Evolutionary conservation across 1,139 yeast genomes (phyloP).

Genomic region (Zygosaccharomyces pseudobailii): DNA sequence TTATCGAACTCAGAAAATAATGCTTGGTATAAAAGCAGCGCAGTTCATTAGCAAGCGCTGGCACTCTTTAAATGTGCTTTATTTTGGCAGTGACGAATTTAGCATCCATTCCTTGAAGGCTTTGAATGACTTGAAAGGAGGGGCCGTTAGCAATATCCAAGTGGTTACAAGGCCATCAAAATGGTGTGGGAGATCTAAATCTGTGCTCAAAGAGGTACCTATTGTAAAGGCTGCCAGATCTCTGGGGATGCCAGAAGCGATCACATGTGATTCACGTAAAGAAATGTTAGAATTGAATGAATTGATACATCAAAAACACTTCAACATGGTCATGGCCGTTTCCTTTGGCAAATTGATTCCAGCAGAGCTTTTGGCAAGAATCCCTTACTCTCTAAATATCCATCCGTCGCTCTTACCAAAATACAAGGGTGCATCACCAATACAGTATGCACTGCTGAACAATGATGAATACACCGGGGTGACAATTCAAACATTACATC

Average conservation of each 20-base stretch:
- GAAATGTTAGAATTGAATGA: constrained; percentile 46
- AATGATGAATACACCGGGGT: constrained; percentile 69
- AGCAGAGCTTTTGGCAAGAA: constrained; percentile 41
- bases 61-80: constrained; percentile 44
- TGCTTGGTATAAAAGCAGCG: neutral
- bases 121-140: constrained; percentile 40
- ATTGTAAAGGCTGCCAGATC: constrained; percentile 44
- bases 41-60: neutral
- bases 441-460: constrained; percentile 72
- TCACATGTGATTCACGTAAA: constrained; percentile 53
- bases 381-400: constrained; percentile 69
- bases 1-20: neutral
- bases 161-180: constrained; percentile 67
- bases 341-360: constrained; percentile 87
- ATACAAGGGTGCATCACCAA: constrained; percentile 86
- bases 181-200: constrained; percentile 62
- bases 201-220: constrained; percentile 48
- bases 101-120: constrained; percentile 55
- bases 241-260: constrained; percentile 36
- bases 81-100: constrained; percentile 80
- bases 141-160: constrained; percentile 44
- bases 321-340: constrained; percentile 76
- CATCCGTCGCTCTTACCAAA: constrained; percentile 88
- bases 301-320: constrained; percentile 27
- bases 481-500: constrained; percentile 85